phyloP scores from a whole-genome alignment of 129 eudicot species.

The Pseudognaphalium luteoalbum region DNA sequence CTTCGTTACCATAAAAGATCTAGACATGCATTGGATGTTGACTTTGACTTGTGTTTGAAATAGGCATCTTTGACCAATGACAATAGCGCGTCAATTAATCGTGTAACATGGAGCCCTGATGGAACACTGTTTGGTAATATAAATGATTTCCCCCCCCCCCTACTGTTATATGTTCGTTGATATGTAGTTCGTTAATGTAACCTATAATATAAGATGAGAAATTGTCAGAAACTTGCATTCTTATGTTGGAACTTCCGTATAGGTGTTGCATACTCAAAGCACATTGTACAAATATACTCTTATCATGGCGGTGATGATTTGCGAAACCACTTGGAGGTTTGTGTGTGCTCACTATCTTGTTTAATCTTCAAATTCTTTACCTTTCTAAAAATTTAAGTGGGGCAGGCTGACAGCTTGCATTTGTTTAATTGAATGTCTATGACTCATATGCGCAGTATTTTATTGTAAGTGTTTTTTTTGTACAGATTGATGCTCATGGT shows the following conservation, averaged over 20 bases:
- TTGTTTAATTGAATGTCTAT: constrained; percentile 3
- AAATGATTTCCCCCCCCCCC: neutral
- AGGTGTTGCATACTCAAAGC: constrained; percentile 92
- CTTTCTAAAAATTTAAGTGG: constrained; percentile 2
- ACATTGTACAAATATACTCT: constrained; percentile 74
- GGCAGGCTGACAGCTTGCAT: neutral
- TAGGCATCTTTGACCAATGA: constrained; percentile 68
- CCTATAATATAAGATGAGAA: constrained; percentile 3
- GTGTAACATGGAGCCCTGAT: constrained; percentile 87
- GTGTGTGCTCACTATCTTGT: constrained; percentile 22
- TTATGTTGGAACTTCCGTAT: neutral
- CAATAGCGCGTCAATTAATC: constrained; percentile 61
- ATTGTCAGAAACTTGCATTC: neutral
- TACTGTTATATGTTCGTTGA: neutral
- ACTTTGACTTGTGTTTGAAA: constrained; percentile 23
- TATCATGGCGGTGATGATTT: constrained; percentile 67
- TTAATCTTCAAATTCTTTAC: neutral
- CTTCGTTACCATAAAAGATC: constrained; percentile 5
- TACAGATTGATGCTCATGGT: constrained; percentile 93
- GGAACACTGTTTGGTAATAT: constrained; percentile 71
- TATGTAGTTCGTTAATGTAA: neutral
- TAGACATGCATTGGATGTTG: constrained; percentile 1
- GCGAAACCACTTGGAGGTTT: constrained; percentile 81
- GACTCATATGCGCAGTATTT: neutral
- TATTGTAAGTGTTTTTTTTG: neutral